These are phyloP conservation scores for Teratosphaeria gauchensis DNA, from an alignment of 2,329 filamentous ascomycete species.

Conservation along the genomic window DNA sequence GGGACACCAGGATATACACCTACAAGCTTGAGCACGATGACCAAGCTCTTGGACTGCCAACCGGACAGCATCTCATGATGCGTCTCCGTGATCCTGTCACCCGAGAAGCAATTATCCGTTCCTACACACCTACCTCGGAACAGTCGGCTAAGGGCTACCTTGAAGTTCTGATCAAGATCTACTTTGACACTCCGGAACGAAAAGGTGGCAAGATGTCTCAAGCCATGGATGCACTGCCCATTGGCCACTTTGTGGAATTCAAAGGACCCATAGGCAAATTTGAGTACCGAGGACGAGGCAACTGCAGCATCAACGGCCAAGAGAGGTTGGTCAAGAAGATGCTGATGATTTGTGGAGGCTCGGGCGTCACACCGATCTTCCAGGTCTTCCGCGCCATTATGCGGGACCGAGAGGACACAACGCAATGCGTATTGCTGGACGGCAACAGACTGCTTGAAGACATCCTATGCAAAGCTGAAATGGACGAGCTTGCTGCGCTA, in stretches of 20 bases:
- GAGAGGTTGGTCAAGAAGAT: constrained; percentile 54
- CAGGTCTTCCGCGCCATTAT: constrained; percentile 70
- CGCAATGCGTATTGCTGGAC: constrained; percentile 62
- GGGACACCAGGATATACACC: constrained; percentile 71
- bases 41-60: constrained; percentile 66
- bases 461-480: constrained; percentile 66
- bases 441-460: constrained; percentile 71
- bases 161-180: constrained; percentile 75
- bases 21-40: constrained; percentile 64
- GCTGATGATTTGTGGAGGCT: constrained; percentile 79
- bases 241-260: constrained; percentile 69
- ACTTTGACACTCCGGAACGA: constrained; percentile 49
- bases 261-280: constrained; percentile 85
- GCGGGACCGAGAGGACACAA: constrained; percentile 52
- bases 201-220: constrained; percentile 73
- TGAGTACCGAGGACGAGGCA: constrained; percentile 61
- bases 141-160: constrained; percentile 52
- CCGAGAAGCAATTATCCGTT: constrained; percentile 65
- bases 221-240: constrained; percentile 61
- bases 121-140: constrained; percentile 77
- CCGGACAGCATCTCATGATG: constrained; percentile 81
- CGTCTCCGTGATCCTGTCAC: constrained; percentile 64
- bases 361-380: constrained; percentile 87
- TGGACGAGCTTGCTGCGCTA: constrained; percentile 52
- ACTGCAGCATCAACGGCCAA: constrained; percentile 51